Evolutionary conservation across 2,329 filamentous ascomycete species (phyloP).

Genomic region (Leptographium galeiforme): DNA sequence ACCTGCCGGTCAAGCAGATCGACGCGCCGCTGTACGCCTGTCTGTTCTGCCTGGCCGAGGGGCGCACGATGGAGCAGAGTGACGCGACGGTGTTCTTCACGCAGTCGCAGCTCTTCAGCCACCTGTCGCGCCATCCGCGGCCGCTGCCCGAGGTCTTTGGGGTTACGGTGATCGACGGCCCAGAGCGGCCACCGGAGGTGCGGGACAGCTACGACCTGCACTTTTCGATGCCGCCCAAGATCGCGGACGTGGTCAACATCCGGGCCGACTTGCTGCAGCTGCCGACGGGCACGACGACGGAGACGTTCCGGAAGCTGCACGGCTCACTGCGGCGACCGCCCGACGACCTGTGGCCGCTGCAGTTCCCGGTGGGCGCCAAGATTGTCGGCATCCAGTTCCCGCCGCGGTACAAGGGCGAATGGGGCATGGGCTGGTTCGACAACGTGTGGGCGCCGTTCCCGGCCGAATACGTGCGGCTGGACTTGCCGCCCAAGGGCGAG

Average conservation of each 20-base stretch:
- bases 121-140: conserved; percentile 38
- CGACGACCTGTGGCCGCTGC: conserved; percentile 12
- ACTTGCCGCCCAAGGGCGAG: conserved; percentile 27
- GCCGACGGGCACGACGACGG: conserved; percentile 30
- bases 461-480: conserved; percentile 31
- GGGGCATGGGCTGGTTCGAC: conserved; percentile 43
- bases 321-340: conserved; percentile 22
- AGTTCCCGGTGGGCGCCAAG: conserved; percentile 26
- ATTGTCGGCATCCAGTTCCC: conserved; percentile 40
- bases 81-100: conserved; percentile 45
- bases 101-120: conserved; percentile 36
- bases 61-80: conserved; percentile 36
- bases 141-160: conserved; percentile 36
- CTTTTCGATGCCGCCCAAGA: conserved; percentile 25
- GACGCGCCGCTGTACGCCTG: conserved; percentile 43
- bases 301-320: conserved; percentile 33
- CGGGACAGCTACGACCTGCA: conserved; percentile 41
- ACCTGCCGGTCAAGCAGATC: conserved; percentile 32
- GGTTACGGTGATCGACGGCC: conserved; percentile 32
- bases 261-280: conserved; percentile 25
- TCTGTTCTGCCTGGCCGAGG: conserved; percentile 37
- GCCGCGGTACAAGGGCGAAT: conserved; percentile 36
- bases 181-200: conserved; percentile 24
- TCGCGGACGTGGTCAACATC: conserved; percentile 29
- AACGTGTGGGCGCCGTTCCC: conserved; percentile 34